phyloP scores from a whole-genome alignment of 805 yeast species.

The Metschnikowia lachancei region DNA sequence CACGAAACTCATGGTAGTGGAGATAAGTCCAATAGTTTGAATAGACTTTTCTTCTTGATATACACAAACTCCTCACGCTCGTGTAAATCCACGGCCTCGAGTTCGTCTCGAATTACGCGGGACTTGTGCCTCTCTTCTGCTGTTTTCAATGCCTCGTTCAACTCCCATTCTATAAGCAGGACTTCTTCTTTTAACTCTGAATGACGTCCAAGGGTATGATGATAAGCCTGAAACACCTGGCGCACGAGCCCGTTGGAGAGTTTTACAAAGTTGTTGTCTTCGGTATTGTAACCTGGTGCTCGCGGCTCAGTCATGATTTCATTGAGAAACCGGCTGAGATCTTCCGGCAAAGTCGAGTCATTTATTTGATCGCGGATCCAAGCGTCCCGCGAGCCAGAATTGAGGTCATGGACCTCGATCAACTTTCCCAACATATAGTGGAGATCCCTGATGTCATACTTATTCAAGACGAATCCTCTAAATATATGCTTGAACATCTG shows the following conservation, averaged over 20 bases:
- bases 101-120: not conserved
- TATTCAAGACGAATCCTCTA: constrained; percentile 13
- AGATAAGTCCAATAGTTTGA: constrained; percentile 14
- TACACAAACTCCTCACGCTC: constrained; percentile 14
- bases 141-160: constrained; percentile 1
- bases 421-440: constrained; percentile 13
- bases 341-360: constrained; percentile 12
- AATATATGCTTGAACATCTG: constrained; percentile 26
- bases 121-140: constrained; percentile 3
- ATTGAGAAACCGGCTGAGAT: constrained; percentile 6
- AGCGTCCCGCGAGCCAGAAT: constrained; percentile 11
- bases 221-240: constrained; percentile 12
- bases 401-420: constrained; percentile 14
- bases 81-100: constrained; percentile 8
- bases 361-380: constrained; percentile 15
- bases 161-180: constrained; percentile 7
- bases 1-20: not conserved
- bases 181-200: constrained; percentile 6
- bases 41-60: constrained; percentile 15
- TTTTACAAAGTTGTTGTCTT: constrained; percentile 14
- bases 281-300: constrained; percentile 2
- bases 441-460: constrained; percentile 7
- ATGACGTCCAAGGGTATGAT: constrained; percentile 6
- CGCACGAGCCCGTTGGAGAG: constrained; percentile 16
- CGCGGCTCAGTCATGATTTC: constrained; percentile 3